Percentiles rank a stretch among this genome's conserved stretches.
Conservation (phyloP, 805 yeast genomes). For the Deakozyma indianensis region DNA sequence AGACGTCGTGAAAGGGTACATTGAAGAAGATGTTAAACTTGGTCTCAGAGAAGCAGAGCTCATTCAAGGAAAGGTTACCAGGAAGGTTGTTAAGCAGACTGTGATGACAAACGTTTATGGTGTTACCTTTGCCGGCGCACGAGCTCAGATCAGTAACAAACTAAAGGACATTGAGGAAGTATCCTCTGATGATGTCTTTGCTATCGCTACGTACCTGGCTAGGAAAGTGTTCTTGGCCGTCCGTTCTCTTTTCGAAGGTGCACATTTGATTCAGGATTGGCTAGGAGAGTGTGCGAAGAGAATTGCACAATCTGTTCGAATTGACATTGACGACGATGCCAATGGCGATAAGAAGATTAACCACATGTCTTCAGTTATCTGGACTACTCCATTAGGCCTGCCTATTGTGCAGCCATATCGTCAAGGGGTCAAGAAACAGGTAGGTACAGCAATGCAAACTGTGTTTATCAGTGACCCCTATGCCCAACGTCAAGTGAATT, state of each 20-base stretch:
- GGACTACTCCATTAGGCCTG: constrained; percentile 94
- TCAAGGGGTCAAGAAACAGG: constrained; percentile 43
- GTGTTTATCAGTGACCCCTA: constrained; percentile 84
- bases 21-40: constrained; percentile 31
- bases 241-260: constrained; percentile 76
- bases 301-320: constrained; percentile 62
- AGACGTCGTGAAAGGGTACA: constrained; percentile 28
- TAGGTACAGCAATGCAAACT: constrained; percentile 75
- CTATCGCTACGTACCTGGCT: constrained; percentile 53
- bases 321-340: constrained; percentile 34
- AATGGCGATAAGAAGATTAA: constrained; percentile 33
- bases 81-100: constrained; percentile 91
- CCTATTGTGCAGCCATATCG: constrained; percentile 98
- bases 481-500: constrained; percentile 64
- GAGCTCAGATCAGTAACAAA: constrained; percentile 73
- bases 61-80: constrained; percentile 47
- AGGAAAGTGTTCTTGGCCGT: constrained; percentile 68
- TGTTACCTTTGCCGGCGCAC: constrained; percentile 88
- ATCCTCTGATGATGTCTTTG: constrained; percentile 31
- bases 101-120: constrained; percentile 98
- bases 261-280: constrained; percentile 96
- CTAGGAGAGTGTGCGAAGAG: constrained; percentile 71
- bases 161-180: constrained; percentile 43
- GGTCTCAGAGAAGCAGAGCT: constrained; percentile 21
- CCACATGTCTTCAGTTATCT: constrained; percentile 76